A percentile compares a stretch with the other conserved stretches of the same genome.
Conservation (phyloP, 805 yeast genomes). For the Myxozyma monticola region DNA sequence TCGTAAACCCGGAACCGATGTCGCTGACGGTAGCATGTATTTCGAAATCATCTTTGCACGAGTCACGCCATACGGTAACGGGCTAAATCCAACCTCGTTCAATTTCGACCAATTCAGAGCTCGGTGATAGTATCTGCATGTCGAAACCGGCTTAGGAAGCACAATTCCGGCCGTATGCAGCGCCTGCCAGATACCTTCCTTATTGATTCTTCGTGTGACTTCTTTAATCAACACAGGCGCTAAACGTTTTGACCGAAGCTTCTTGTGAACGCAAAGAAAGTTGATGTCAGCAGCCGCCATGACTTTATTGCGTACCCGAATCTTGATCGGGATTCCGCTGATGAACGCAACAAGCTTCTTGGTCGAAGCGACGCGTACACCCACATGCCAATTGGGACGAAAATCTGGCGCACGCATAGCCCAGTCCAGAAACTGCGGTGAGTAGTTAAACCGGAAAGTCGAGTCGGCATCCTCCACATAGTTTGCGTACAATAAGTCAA, state of each 20-base stretch:
- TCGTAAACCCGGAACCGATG: constrained; percentile 57
- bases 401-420: constrained; percentile 94
- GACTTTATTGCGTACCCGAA: constrained; percentile 60
- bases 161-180: constrained; percentile 90
- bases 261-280: constrained; percentile 91
- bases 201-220: constrained; percentile 88
- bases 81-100: constrained; percentile 85
- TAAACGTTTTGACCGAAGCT: constrained; percentile 85
- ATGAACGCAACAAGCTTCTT: constrained; percentile 87
- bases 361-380: constrained; percentile 79
- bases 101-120: constrained; percentile 90
- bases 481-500: constrained; percentile 76
- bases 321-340: constrained; percentile 78
- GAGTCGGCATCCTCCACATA: constrained; percentile 95
- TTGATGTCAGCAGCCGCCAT: constrained; percentile 72
- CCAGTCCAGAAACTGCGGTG: constrained; percentile 83
- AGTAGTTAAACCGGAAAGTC: constrained; percentile 85
- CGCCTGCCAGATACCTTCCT: constrained; percentile 88
- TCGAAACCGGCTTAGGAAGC: constrained; percentile 87
- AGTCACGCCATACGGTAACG: constrained; percentile 70
- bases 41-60: constrained; percentile 63
- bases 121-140: constrained; percentile 89
- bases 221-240: constrained; percentile 94
- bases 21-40: constrained; percentile 55
- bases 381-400: constrained; percentile 84